Base-by-base conservation (phyloP, 2,329 filamentous ascomycete genomes). In the Sarocladium kiliense region DNA sequence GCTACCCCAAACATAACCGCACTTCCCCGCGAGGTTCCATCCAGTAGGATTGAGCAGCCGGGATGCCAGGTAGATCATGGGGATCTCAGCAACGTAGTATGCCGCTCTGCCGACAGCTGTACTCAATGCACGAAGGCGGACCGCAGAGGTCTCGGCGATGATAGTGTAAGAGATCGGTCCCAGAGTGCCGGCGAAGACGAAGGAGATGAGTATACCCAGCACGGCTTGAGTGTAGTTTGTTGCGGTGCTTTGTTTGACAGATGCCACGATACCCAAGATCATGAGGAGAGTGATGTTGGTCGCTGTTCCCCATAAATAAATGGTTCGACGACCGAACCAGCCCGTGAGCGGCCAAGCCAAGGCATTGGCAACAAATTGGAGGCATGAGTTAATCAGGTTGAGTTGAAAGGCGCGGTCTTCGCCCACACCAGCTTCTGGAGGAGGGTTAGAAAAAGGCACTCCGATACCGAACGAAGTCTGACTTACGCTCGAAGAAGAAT, bases 401-500 rank as follows among this genome's bases (percentile, higher is more conserved):
- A 66, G 62, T 18, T 61, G 54, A 51, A 66, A 66, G 2, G 64
- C 57, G 2, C 49, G 55, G 23, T 61, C 58, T 16, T 56, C 51
- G 0, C 44, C n/a, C 16, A 64, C 61, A 18, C 62, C 62, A 21
- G 47, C 47, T n/a, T 51, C 47, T 51, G 18, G 3, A 23, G 16
- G 16, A 18, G 4, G 47, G 27, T 34, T 34, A 34, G 47, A 36
- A 21, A 23, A 23, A 21, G 19, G n/a, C 12, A n/a, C 32, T 49
- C 21, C 7, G 19, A 21, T 10, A 41, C 9, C 10, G 37, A 41
- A 10, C 18, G 7, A 19, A 41, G 12, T n/a, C 7, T 14, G n/a
- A 51, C 47, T 32, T 23, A 51, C 47, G 80, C 63, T 78, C 75
- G 30, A 84, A 73, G 66, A 86, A 86, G 65, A 82, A 82, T 2